Conservation (phyloP, 768 basidiomycete species). For the Hygrophorus russula region DNA sequence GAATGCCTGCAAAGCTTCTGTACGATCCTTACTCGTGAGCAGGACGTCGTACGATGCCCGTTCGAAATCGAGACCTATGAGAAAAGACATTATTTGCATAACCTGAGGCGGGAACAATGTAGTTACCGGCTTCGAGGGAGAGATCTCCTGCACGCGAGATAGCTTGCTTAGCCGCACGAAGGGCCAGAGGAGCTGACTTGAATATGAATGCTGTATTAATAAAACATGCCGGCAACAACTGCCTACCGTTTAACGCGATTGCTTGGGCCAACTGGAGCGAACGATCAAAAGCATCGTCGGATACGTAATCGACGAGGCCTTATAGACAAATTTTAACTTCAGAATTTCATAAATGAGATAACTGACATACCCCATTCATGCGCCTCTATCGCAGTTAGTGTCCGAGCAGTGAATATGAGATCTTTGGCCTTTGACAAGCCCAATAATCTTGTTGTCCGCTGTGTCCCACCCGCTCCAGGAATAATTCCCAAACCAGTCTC, state of each 20-base stretch:
- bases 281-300: constrained; percentile 55
- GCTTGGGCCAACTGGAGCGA: constrained; percentile 59
- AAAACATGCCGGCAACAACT: constrained; percentile 6
- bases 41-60: constrained; percentile 75
- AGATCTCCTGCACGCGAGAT: constrained; percentile 74
- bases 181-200: constrained; percentile 64
- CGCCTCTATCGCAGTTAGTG: constrained; percentile 57
- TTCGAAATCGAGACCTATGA: constrained; percentile 82
- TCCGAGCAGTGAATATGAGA: constrained; percentile 72
- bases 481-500: constrained; percentile 75
- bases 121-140: constrained; percentile 60
- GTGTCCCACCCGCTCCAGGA: constrained; percentile 86
- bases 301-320: constrained; percentile 82
- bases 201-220: background rate
- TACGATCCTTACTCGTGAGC: constrained; percentile 61
- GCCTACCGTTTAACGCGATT: constrained; percentile 55
- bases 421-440: constrained; percentile 78
- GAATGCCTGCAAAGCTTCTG: constrained; percentile 81
- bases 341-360: constrained; percentile 2
- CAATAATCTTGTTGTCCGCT: constrained; percentile 66
- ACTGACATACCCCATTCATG: constrained; percentile 49
- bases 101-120: background rate
- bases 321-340: background rate
- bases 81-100: background rate
- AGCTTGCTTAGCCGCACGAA: constrained; percentile 81